phyloP scores from a whole-genome alignment of 495 filamentous ascomycete genomes.

The Aspergillus asperescens region DNA sequence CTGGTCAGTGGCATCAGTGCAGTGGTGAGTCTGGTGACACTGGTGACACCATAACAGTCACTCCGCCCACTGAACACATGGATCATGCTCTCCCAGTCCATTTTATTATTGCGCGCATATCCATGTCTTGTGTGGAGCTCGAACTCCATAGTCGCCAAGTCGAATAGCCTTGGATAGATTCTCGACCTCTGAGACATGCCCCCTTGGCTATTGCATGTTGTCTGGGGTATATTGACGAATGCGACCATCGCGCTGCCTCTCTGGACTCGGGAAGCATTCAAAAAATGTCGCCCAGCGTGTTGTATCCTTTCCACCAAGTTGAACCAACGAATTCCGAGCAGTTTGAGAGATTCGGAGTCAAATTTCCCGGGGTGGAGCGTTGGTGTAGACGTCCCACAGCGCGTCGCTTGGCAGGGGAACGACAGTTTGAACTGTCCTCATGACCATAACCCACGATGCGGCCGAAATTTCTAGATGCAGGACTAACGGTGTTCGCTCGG shows the following conservation, averaged over 20 bases:
- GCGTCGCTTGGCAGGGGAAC: conserved; percentile 24
- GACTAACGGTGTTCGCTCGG: conserved; percentile 19
- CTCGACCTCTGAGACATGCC: too few relatives aligned
- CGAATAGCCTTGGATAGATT: too few relatives aligned
- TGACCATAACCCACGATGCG: conserved; percentile 5
- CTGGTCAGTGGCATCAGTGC: too few relatives aligned
- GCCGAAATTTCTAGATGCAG: conserved; percentile 27
- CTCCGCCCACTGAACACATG: not conserved
- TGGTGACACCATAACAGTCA: too few relatives aligned
- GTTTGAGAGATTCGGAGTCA: not conserved
- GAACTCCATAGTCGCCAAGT: not conserved
- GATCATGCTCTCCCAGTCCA: not conserved
- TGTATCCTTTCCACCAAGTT: too few relatives aligned
- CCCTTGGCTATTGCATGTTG: too few relatives aligned
- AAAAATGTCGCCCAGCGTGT: too few relatives aligned
- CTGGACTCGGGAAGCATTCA: not conserved
- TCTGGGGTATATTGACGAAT: too few relatives aligned
- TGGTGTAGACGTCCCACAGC: conserved; percentile 16
- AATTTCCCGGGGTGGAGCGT: conserved; percentile 9
- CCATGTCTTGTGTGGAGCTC: not conserved
- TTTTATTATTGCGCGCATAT: not conserved
- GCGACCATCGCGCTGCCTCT: too few relatives aligned
- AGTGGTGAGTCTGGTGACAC: too few relatives aligned
- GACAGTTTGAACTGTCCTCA: conserved; percentile 8
- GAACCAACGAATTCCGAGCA: not conserved